A percentile compares a stretch with the other conserved stretches of the same genome.
These are phyloP conservation scores for Corinectria fuckeliana DNA, from an alignment of 2,329 filamentous ascomycete genomes.

Conservation along the genomic window DNA sequence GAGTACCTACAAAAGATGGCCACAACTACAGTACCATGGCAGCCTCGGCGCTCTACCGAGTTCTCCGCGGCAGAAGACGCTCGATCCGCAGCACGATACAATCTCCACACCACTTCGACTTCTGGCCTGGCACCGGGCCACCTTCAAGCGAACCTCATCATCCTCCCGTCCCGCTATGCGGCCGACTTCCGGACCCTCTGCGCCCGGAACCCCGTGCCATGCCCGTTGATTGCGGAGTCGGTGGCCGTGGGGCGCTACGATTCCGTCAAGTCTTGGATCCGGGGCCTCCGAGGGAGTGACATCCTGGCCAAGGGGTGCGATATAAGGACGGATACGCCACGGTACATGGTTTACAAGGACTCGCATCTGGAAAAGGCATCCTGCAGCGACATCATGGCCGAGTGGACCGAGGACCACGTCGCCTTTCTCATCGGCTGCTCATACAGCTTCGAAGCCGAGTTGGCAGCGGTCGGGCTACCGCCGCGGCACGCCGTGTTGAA, in stretches of 20 bases:
- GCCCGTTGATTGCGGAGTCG: conserved; percentile 64
- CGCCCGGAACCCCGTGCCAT: conserved; percentile 66
- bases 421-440: conserved; percentile 70
- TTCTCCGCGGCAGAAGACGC: conserved; percentile 43
- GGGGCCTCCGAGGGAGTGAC: conserved; percentile 22
- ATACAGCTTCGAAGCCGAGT: conserved; percentile 67
- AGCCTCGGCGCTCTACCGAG: neutral
- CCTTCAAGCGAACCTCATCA: conserved; percentile 68
- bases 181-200: conserved; percentile 65
- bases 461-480: conserved; percentile 55
- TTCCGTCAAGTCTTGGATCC: conserved; percentile 44
- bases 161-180: conserved; percentile 63
- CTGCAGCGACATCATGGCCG: conserved; percentile 50
- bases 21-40: neutral
- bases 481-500: conserved; percentile 56
- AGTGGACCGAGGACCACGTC: conserved; percentile 66
- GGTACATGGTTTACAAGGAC: conserved; percentile 64
- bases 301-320: conserved; percentile 54
- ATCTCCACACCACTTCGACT: conserved; percentile 51
- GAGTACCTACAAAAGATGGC: neutral
- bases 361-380: conserved; percentile 48
- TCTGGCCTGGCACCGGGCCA: conserved; percentile 61
- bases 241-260: conserved; percentile 49
- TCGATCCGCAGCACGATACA: conserved; percentile 52
- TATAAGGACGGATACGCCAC: conserved; percentile 63